phyloP scores from a whole-genome alignment of 257 asterid genomes.

The Linaria vulgaris region DNA sequence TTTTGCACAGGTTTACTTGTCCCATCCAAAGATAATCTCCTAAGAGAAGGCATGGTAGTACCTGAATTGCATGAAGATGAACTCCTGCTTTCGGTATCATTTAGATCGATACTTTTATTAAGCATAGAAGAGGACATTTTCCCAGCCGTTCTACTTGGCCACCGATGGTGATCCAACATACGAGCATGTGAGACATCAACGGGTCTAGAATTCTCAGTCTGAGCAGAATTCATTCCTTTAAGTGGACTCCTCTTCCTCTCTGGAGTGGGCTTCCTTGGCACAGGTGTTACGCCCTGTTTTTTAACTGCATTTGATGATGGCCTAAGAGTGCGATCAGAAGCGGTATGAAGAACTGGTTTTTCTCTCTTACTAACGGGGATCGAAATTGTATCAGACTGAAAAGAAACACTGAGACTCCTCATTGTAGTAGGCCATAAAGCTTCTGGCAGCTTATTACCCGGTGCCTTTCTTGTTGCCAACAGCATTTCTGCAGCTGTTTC shows the following conservation, averaged over 20 bases:
- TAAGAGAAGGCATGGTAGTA: constrained; percentile 42
- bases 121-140: constrained; percentile 40
- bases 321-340: constrained; percentile 56
- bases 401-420: constrained; percentile 76
- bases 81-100: constrained; percentile 44
- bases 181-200: constrained; percentile 52
- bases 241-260: constrained; percentile 72
- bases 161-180: constrained; percentile 68
- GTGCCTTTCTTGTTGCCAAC: constrained; percentile 47
- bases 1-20: constrained; percentile 51
- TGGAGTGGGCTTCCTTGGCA: constrained; percentile 66
- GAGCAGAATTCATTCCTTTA: constrained; percentile 59
- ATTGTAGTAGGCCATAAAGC: constrained; percentile 78
- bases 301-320: constrained; percentile 54
- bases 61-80: constrained; percentile 42
- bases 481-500: constrained; percentile 52
- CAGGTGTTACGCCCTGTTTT: constrained; percentile 44
- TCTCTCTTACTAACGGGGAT: constrained; percentile 63
- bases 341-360: constrained; percentile 46
- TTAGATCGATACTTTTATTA: constrained; percentile 58
- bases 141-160: constrained; percentile 72
- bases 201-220: constrained; percentile 81
- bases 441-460: constrained; percentile 59
- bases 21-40: constrained; percentile 70
- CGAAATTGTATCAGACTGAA: constrained; percentile 62